phyloP scores from a whole-genome alignment of 352 stramenopile genomes.

The Blastocystis sp. region DNA sequence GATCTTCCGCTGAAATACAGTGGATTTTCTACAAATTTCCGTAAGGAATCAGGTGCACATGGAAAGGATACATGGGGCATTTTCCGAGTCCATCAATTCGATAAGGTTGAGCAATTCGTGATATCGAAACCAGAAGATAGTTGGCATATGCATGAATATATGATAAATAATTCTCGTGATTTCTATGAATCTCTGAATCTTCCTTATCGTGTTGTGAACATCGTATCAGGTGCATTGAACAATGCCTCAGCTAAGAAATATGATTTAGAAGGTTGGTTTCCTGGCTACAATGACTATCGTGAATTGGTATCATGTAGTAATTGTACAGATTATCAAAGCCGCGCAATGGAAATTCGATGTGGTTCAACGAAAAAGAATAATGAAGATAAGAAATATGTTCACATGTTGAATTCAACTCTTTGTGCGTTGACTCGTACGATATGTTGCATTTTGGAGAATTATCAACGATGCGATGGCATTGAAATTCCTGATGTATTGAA shows the following conservation, averaged over 20 bases:
- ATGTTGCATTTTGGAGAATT: slow-evolving; percentile 98
- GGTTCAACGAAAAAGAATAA: slow-evolving; percentile 82
- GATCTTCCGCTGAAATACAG: slow-evolving; percentile 76
- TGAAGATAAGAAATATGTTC: slow-evolving; percentile 84
- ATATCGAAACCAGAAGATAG: slow-evolving; percentile 78
- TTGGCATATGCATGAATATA: slow-evolving; percentile 80
- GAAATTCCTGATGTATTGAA: slow-evolving; percentile 91
- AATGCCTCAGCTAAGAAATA: slow-evolving; percentile 99
- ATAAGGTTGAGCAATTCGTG: slow-evolving; percentile 85
- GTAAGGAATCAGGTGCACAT: slow-evolving; percentile 95
- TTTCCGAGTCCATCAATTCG: slow-evolving; percentile 99
- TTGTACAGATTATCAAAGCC: slow-evolving; percentile 96
- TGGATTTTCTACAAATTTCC: slow-evolving; percentile 98
- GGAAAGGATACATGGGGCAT: slow-evolving; percentile 99
- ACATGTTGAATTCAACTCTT: slow-evolving; percentile 97
- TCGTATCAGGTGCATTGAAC: slow-evolving; percentile 93
- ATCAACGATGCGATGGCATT: slow-evolving; percentile 80
- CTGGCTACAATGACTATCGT: slow-evolving; percentile 86
- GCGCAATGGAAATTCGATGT: slow-evolving; percentile 90
- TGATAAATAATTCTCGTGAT: slow-evolving; percentile 84
- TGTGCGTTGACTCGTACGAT: slow-evolving; percentile 95
- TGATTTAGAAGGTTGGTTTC: slow-evolving; percentile 98
- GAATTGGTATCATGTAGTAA: slow-evolving; percentile 98
- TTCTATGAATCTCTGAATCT: slow-evolving; percentile 95
- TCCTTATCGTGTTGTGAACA: slow-evolving; percentile 97